These are phyloP conservation scores for Eutypella sp. DNA, from an alignment of 2,329 filamentous ascomycete genomes.

Conservation along the genomic window DNA sequence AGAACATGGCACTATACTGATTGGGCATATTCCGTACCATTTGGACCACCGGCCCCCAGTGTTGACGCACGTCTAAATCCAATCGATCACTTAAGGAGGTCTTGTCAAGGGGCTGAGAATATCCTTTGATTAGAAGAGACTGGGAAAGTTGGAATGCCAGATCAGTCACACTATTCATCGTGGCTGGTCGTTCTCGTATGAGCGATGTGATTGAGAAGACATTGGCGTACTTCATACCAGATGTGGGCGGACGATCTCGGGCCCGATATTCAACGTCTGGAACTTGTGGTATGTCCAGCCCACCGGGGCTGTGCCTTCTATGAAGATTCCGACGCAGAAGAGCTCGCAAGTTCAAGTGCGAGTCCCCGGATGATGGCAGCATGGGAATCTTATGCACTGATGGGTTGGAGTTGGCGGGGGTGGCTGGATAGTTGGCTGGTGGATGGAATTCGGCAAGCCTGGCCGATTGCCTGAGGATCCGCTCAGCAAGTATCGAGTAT, in stretches of 20 bases:
- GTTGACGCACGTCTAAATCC: slow-evolving; percentile 14
- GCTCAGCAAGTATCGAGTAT: slow-evolving; percentile 22
- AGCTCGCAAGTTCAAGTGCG: slow-evolving; percentile 15
- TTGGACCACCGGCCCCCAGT: slow-evolving; percentile 22
- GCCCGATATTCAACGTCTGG: slow-evolving; percentile 12
- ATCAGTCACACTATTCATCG: slow-evolving; percentile 14
- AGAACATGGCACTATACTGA: slow-evolving; percentile 17
- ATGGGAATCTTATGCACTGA: neutral
- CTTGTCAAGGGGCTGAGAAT: slow-evolving; percentile 12
- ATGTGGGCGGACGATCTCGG: slow-evolving; percentile 10
- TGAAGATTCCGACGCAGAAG: slow-evolving; percentile 23
- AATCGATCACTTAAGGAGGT: slow-evolving; percentile 18
- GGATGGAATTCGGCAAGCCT: slow-evolving; percentile 19
- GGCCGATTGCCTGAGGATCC: slow-evolving; percentile 26
- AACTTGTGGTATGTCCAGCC: slow-evolving; percentile 1
- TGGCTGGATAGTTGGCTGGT: slow-evolving; percentile 18
- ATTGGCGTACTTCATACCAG: slow-evolving; percentile 12
- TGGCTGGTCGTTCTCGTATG: slow-evolving; percentile 7
- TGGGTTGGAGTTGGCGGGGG: slow-evolving; percentile 18
- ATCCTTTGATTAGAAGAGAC: slow-evolving; percentile 16
- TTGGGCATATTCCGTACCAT: slow-evolving; percentile 8
- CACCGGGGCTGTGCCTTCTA: slow-evolving; percentile 11
- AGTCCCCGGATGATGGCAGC: slow-evolving; percentile 5
- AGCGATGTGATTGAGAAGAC: slow-evolving; percentile 12
- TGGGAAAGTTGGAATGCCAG: slow-evolving; percentile 16